Percentiles rank a stretch among this genome's conserved stretches.
Conservation (phyloP, 2,329 filamentous ascomycete genomes). For the Trichophyton schoenleinii region DNA sequence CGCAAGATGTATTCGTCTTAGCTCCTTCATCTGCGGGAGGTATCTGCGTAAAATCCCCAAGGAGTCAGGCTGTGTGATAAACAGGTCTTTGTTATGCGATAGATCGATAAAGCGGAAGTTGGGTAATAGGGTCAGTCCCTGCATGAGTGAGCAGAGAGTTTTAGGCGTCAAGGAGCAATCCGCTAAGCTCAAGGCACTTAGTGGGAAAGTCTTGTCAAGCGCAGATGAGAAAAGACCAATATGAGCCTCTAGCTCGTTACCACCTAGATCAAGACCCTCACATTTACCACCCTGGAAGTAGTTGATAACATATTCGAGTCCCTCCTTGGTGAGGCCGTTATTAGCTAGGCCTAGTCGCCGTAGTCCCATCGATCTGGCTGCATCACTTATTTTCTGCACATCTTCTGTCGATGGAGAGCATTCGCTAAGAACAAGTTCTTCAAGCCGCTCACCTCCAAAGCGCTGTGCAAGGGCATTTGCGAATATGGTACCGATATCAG, state of each 20-base stretch:
- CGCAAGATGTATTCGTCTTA: conserved; percentile 77
- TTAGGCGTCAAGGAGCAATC: conserved; percentile 68
- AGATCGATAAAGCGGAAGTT: conserved; percentile 82
- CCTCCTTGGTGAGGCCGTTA: conserved; percentile 62
- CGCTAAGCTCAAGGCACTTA: conserved; percentile 76
- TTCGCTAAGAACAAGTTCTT: conserved; percentile 71
- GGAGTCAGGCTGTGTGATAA: conserved; percentile 59
- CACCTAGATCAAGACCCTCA: conserved; percentile 77
- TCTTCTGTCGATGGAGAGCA: conserved; percentile 60
- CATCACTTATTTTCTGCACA: conserved; percentile 66
- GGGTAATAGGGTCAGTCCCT: conserved; percentile 54
- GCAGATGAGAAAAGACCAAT: conserved; percentile 27
- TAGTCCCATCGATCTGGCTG: conserved; percentile 64
- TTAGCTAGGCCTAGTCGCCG: conserved; percentile 70
- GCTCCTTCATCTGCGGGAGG: conserved; percentile 60
- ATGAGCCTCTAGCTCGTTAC: conserved; percentile 57
- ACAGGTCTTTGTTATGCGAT: conserved; percentile 75
- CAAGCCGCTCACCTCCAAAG: conserved; percentile 60
- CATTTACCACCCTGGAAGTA: conserved; percentile 68
- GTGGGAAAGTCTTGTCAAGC: conserved; percentile 34
- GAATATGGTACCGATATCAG: conserved; percentile 54
- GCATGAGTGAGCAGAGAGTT: conserved; percentile 62
- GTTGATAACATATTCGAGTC: conserved; percentile 60
- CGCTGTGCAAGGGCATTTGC: conserved; percentile 65
- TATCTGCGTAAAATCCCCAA: conserved; percentile 67